Evolutionary conservation across 1,139 yeast species (phyloP).

Genomic region (Keqinozyma sinolaborantium): DNA sequence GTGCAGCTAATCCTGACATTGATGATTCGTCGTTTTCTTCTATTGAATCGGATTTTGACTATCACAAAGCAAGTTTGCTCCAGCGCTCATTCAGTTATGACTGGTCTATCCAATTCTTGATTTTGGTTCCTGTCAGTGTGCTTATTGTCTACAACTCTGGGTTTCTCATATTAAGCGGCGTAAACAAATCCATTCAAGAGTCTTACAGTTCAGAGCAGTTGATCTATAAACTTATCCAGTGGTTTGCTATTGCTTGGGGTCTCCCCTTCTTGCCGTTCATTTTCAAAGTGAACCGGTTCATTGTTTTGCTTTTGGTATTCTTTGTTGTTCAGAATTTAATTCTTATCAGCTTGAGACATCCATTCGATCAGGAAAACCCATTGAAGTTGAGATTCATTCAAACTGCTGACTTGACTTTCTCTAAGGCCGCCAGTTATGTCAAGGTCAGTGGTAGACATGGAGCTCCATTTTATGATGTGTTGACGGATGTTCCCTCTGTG

Average conservation of each 20-base stretch:
- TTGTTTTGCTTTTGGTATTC: slow-evolving; percentile 37
- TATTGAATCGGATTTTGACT: slow-evolving; percentile 11
- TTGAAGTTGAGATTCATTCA: slow-evolving; percentile 70
- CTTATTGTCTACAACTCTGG: slow-evolving; percentile 50
- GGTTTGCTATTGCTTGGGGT: slow-evolving; percentile 38
- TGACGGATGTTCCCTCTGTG: slow-evolving; percentile 63
- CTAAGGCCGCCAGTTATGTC: slow-evolving; percentile 31
- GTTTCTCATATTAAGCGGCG: slow-evolving; percentile 55
- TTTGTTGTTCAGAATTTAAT: slow-evolving; percentile 34
- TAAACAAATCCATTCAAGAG: slow-evolving; percentile 71
- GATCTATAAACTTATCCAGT: slow-evolving; percentile 43
- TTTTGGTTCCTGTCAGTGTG: slow-evolving; percentile 64
- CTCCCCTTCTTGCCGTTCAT: slow-evolving; percentile 67
- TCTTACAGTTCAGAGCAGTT: slow-evolving; percentile 42
- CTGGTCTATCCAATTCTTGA: slow-evolving; percentile 73
- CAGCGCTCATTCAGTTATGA: slow-evolving; percentile 58
- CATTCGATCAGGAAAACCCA: slow-evolving; percentile 61
- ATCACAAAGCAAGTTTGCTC: slow-evolving; percentile 14
- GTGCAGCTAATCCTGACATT: slow-evolving; percentile 9
- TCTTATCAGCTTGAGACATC: slow-evolving; percentile 33
- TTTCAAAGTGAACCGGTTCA: slow-evolving; percentile 58
- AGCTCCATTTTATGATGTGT: slow-evolving; percentile 29
- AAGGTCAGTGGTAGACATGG: slow-evolving; percentile 53
- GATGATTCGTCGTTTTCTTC: slow-evolving; percentile 15
- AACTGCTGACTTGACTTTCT: slow-evolving; percentile 39